phyloP scores from a whole-genome alignment of 805 yeast genomes.

The Kluyveromyces starmeri region DNA sequence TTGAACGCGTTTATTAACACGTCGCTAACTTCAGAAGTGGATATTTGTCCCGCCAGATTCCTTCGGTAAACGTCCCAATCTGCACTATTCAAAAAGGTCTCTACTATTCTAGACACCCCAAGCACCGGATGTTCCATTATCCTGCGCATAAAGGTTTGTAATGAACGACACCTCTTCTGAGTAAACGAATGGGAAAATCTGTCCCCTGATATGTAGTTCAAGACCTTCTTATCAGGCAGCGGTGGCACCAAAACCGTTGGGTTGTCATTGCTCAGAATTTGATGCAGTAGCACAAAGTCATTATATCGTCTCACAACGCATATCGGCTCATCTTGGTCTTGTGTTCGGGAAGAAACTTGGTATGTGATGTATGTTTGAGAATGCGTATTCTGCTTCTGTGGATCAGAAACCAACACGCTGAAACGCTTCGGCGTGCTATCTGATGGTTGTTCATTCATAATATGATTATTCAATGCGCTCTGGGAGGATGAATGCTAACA shows the following conservation, averaged over 20 bases:
- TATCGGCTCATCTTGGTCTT: conserved; percentile 13
- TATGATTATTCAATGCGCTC: background rate
- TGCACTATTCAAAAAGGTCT: conserved; percentile 22
- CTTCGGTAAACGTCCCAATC: conserved; percentile 30
- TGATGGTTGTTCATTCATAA: background rate
- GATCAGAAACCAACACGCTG: conserved; percentile 27
- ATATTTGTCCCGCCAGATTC: conserved; percentile 19
- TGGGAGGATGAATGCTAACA: too few relatives aligned
- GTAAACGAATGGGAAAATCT: conserved; percentile 83
- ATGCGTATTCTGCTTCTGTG: conserved; percentile 23
- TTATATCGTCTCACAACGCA: conserved; percentile 59
- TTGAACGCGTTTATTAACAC: conserved; percentile 91
- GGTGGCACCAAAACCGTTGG: conserved; percentile 90
- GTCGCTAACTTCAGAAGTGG: conserved; percentile 58
- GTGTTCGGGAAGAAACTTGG: conserved; percentile 25
- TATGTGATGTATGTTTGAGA: conserved; percentile 25
- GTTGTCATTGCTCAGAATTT: conserved; percentile 63
- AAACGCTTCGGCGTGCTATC: conserved; percentile 1
- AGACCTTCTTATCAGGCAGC: conserved; percentile 81
- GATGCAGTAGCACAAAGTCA: conserved; percentile 74
- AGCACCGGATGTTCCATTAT: conserved; percentile 67
- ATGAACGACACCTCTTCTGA: conserved; percentile 67
- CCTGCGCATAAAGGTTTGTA: conserved; percentile 66
- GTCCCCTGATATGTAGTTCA: conserved; percentile 91
- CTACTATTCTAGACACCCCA: conserved; percentile 53